Evolutionary conservation across 169 alveolate species (phyloP).

Genomic region (Theileria orientalis): DNA sequence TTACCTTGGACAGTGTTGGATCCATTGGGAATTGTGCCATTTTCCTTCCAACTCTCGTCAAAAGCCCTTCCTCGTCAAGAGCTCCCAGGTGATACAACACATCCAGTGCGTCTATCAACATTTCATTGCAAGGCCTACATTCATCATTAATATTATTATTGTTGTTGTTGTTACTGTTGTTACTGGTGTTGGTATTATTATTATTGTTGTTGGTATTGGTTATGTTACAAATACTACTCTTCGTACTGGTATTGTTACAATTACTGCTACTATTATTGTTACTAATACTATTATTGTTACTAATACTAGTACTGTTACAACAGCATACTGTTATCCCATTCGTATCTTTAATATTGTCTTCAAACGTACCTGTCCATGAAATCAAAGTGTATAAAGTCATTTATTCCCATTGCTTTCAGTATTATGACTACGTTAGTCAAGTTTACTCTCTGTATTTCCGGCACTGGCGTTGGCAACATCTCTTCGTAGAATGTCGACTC

Average conservation of each 20-base stretch:
- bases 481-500: constrained; percentile 96
- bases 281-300: too few relatives aligned
- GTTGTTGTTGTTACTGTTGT: too few relatives aligned
- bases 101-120: constrained; percentile 97
- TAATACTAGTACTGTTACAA: too few relatives aligned
- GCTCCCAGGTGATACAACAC: constrained; percentile 96
- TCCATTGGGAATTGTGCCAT: constrained; percentile 99
- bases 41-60: constrained; percentile 97
- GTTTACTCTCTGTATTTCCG: constrained; percentile 99
- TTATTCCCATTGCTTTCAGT: constrained; percentile 99
- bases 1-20: constrained; percentile 91
- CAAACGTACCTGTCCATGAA: constrained; percentile 97
- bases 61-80: constrained; percentile 98
- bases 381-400: constrained; percentile 96
- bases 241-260: not conserved
- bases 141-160: not conserved
- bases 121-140: constrained; percentile 74
- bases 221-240: not conserved
- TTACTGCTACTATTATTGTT: too few relatives aligned
- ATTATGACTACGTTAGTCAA: constrained; percentile 96
- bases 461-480: constrained; percentile 98
- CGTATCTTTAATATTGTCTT: not conserved
- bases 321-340: not conserved
- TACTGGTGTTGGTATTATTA: too few relatives aligned
- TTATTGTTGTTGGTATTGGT: too few relatives aligned